Conservation (phyloP, 179 eudicot species). For the Gypsophila paniculata region DNA sequence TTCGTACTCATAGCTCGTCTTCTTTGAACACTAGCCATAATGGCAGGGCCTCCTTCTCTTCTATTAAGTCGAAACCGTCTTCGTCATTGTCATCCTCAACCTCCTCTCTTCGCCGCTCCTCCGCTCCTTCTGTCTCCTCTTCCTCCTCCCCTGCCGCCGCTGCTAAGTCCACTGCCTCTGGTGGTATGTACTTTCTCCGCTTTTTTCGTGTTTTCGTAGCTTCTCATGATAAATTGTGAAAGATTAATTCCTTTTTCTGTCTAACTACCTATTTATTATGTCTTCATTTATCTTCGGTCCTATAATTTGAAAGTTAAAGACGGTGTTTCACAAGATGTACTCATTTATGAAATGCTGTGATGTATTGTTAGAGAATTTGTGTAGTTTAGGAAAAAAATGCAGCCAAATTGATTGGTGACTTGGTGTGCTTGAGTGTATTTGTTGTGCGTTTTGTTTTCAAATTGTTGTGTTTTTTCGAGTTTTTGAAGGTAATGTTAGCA, state of each 20-base stretch:
- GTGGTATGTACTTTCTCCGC: not conserved
- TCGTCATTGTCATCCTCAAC: not conserved
- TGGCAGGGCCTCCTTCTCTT: constrained; percentile 41
- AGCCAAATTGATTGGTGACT: too few relatives aligned
- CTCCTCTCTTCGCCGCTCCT: not conserved
- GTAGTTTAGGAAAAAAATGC: not conserved
- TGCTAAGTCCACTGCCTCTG: constrained; percentile 6
- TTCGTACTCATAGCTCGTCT: constrained; percentile 30
- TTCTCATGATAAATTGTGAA: too few relatives aligned
- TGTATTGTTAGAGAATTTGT: not conserved
- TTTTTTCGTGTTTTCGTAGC: not conserved
- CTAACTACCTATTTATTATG: too few relatives aligned
- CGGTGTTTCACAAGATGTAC: too few relatives aligned
- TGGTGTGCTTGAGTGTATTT: not conserved
- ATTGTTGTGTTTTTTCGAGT: too few relatives aligned
- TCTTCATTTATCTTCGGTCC: too few relatives aligned
- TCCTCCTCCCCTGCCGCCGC: not conserved
- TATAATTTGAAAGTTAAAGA: too few relatives aligned
- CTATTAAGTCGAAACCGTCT: constrained; percentile 52
- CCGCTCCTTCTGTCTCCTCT: constrained; percentile 4
- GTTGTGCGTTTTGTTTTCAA: too few relatives aligned
- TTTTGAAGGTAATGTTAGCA: too few relatives aligned
- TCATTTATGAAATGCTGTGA: too few relatives aligned
- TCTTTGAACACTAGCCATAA: constrained; percentile 30
- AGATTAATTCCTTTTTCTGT: too few relatives aligned